Evolutionary conservation across 495 filamentous ascomycete genomes (phyloP), one percentile per base, ranked within the genome.

Genomic region (Neurospora tetraspora): DNA sequence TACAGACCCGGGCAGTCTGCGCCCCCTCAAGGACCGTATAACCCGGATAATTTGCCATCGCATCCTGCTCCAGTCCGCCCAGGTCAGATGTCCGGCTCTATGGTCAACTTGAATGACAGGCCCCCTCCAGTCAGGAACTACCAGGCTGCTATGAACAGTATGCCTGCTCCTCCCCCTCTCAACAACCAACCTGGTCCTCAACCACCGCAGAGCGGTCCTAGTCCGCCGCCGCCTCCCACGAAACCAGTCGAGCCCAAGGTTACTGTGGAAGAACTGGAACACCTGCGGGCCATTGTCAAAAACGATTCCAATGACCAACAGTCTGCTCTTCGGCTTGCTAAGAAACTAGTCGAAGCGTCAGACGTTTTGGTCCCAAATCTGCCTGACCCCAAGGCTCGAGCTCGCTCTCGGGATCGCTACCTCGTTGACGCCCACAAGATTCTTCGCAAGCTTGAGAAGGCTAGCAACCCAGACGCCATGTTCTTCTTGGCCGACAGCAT

Each of bases 401-500:
- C 86, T 71, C 94, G 91, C 75, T 91, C 90, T 39, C 90, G 93
- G 68, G 94, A 98, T 80, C 91, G 90, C 73, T 98, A 93, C 78
- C 83, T 92, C 7, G 82, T 91, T 74, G 96, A 98, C 79, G 93
- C 94, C 6, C 87, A 95, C 78, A 98, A 97, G 81, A 90, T 94
- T 47, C 82, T 98, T 65, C 96, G 97, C 82, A 97, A 94, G 81
- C 88, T 97, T 18, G 90, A 88, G 10, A 86, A 85, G 43, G 82
- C 81, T 39, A 81, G 81, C 77, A 86, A 93, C 76, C 80, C 91
- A 0, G 95, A 97, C 12, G 96, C 96, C 34, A 95, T 95, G 86
- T 99, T 99, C 83, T 97, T 92, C 78, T 82, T 97, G 39, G 96
- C 94, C 12, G 95, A 98, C 80, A 94, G 91, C 80, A 90, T 94